Base-by-base conservation (phyloP, 768 basidiomycete genomes). In the Filobasidium wieringae region DNA sequence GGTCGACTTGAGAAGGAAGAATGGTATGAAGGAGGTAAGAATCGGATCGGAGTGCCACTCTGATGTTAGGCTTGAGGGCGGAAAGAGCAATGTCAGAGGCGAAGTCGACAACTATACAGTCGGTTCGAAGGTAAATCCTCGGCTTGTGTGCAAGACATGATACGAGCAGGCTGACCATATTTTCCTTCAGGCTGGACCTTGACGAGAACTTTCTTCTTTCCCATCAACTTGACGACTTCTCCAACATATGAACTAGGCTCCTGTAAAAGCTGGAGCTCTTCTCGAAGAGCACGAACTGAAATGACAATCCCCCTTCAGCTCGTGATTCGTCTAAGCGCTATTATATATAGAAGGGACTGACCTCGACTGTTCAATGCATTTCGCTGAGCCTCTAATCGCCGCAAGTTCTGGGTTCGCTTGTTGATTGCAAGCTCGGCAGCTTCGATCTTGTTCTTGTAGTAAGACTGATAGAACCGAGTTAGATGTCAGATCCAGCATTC, bases 161-260 rank as follows among this genome's bases (percentile, higher is more conserved):
- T 29, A 31, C 37, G 12, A 4, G 12, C 26, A 51, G 37, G 80
- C 88, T 68, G 63, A 96, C 92, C 93, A 77, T 96, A 96, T 82
- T 96, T 96, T 53, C 93, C 95, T 77, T 99, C 92, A 0, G 92
- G 93, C 72, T 96, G 92, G 5, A 97, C 90, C 73, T 99, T 96
- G 62, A 99, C 92, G 39, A 97, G 77, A 14, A 97, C 92, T 76
- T 95, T 96, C 74, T 84, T 97, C 85, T 96, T 96, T 55, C 92
- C 90, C 95, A 97, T 99, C 6, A 95, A 86, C 76, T 93, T 97
- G 64, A 96, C 85, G 12, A 97, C 84, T 75, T 97, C 95, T 7
- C 95, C 95, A 37, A 99, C 92, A 76, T 97, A 96, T 70, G 86
- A 88, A 27, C 91, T 93, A 0, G 95, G 91, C 68, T 97, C 93